Conservation (phyloP, 1,139 yeast species). For the Yamadazyma taylorii region DNA sequence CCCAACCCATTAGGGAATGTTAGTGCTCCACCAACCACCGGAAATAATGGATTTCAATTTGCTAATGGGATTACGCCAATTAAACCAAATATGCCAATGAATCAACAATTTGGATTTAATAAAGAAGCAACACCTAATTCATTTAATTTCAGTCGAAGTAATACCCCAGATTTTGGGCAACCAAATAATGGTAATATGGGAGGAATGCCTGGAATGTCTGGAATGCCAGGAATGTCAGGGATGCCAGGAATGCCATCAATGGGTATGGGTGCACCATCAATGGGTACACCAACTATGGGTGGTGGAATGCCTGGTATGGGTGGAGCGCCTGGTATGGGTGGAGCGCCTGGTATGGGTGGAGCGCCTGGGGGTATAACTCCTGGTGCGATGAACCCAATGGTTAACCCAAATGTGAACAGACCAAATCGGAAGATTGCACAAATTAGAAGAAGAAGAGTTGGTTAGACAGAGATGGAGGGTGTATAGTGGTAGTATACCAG, state of each 20-base stretch:
- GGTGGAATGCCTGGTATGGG: slow-evolving; percentile 1
- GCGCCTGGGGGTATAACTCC: slow-evolving; percentile 12
- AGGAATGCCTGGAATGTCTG: not conserved
- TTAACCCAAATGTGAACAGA: slow-evolving; percentile 13
- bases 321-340: slow-evolving; percentile 3
- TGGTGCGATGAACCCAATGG: too few species aligned
- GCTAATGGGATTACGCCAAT: slow-evolving; percentile 17
- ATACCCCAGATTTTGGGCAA: slow-evolving; percentile 15
- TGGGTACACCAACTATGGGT: not conserved
- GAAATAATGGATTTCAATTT: slow-evolving; percentile 9
- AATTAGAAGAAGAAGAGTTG: slow-evolving; percentile 30
- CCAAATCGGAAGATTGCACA: slow-evolving; percentile 29
- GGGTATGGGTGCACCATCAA: slow-evolving; percentile 1
- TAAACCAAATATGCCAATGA: slow-evolving; percentile 7
- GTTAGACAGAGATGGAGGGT: not conserved
- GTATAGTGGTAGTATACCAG: not conserved
- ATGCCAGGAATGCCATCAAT: slow-evolving; percentile 3
- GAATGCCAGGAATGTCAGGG: not conserved
- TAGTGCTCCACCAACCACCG: slow-evolving; percentile 7
- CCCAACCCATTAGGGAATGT: not conserved
- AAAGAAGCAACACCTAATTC: slow-evolving; percentile 11
- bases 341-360: slow-evolving; percentile 1
- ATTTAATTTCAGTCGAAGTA: slow-evolving; percentile 12
- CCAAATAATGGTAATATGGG: not conserved
- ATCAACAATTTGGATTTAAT: slow-evolving; percentile 5